Base-by-base conservation (phyloP, 768 basidiomycete species). In the Hortiboletus flavorubellus region DNA sequence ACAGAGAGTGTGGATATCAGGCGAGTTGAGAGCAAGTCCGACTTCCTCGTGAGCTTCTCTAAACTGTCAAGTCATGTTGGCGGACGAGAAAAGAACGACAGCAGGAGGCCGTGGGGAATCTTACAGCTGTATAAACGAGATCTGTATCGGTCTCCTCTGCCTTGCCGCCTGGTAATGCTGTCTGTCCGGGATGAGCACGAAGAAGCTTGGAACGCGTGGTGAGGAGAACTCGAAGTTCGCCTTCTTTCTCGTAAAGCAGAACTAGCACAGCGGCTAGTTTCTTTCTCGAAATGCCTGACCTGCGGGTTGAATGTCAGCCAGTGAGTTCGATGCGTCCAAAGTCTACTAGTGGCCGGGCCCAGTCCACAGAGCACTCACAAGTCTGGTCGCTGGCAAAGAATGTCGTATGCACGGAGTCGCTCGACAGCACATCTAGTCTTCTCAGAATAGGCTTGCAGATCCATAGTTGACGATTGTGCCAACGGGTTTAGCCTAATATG, bases 41-140 rank as follows among this genome's bases (percentile, higher is more conserved):
- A 95, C 88, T 74, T 96, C 93, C 73, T 96, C 93, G 52, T 82
- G 68, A 0, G 93, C 93, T 71, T 96, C 93, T 54, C 93, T 78
- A 46, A 80, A 80, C 93, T 94, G 64, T 33, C 26, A 42, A 48
- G 42, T 12, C 30, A 23, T 53, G 23, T 40, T 31, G 34, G 43
- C 37, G 38, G 37, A 5, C 11, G 43, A 30, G 40, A 31, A 29
- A 16, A 46, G 9, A 8, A 8, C 33, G 40, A 42, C 21, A 14
- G 29, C 26, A 15, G 7, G 40, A 7, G 26, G 21, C 21, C 11
- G 11, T 40, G 8, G 18, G 49, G 18, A 71, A 18, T 14, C 89
- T 69, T 69, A 94, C 93, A 16, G 93, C 93, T 42, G 93, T 91
- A 41, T 80, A 72, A 10, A 86, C 70, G 2, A 89, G 74, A 65